Evolutionary conservation across 2,329 filamentous ascomycete species (phyloP).

Genomic region (Calonectria pteridis): DNA sequence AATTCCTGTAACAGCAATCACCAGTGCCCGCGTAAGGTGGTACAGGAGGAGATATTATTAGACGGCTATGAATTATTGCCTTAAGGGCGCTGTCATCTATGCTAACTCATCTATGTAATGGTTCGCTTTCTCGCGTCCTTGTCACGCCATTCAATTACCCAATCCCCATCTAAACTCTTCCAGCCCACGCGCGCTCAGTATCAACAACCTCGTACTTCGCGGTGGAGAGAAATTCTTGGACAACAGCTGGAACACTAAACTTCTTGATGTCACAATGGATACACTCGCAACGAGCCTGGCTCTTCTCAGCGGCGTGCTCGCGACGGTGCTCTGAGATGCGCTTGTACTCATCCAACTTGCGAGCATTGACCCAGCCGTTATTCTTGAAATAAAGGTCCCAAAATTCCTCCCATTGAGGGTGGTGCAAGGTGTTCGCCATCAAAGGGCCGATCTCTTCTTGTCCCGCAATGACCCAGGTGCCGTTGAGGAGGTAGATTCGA

Average conservation of each 20-base stretch:
- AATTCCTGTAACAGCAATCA: background rate
- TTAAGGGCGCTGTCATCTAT: background rate
- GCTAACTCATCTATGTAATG: background rate
- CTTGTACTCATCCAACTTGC: constrained; percentile 44
- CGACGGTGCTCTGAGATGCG: constrained; percentile 39
- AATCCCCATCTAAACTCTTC: background rate
- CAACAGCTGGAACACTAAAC: background rate
- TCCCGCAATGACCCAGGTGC: background rate
- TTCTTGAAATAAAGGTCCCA: constrained; percentile 44
- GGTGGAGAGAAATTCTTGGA: background rate
- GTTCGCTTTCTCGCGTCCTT: background rate
- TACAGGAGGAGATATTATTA: background rate
- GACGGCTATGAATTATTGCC: background rate
- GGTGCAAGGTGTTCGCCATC: constrained; percentile 11
- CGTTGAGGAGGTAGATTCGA: background rate
- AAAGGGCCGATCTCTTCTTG: background rate
- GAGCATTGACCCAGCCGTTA: constrained; percentile 34
- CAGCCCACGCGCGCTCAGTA: too few species aligned
- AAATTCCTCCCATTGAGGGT: constrained; percentile 33
- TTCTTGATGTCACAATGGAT: background rate
- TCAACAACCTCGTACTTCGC: background rate
- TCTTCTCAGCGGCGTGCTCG: constrained; percentile 19
- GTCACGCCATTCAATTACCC: background rate
- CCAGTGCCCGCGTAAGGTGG: background rate
- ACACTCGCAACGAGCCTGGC: background rate